Conservation (phyloP, 352 stramenopile genomes). For the Lagenidium sp. region DNA sequence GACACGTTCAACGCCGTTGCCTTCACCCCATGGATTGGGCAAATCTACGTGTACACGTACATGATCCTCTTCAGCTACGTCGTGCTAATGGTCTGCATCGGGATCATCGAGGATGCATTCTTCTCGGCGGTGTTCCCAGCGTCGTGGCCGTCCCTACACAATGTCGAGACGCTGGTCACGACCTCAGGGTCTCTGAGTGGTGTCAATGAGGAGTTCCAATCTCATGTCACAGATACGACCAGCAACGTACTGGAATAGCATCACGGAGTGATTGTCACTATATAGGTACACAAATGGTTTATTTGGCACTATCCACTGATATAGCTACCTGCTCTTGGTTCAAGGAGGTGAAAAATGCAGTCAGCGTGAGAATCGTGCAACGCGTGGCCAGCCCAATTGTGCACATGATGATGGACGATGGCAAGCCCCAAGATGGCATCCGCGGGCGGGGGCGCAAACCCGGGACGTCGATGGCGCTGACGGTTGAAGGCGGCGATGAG, state of each 20-base stretch:
- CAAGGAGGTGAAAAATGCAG: no score
- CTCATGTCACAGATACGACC: neutral
- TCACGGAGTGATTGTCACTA: no score
- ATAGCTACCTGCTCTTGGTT: no score
- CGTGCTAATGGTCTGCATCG: slow-evolving; percentile 86
- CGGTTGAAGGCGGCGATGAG: slow-evolving; percentile 4
- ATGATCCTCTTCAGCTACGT: slow-evolving; percentile 87
- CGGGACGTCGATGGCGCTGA: slow-evolving; percentile 13
- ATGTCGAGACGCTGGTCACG: slow-evolving; percentile 9
- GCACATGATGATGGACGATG: slow-evolving; percentile 20
- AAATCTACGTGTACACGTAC: slow-evolving; percentile 84
- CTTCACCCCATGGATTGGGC: slow-evolving; percentile 61
- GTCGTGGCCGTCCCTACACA: slow-evolving; percentile 39
- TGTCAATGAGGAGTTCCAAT: no score
- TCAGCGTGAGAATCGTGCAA: no score
- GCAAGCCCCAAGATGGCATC: slow-evolving; percentile 33
- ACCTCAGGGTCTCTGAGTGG: no score
- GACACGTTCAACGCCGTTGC: slow-evolving; percentile 73
- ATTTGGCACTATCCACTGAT: no score
- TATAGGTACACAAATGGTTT: no score
- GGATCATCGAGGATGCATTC: slow-evolving; percentile 85
- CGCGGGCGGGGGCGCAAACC: slow-evolving; percentile 49
- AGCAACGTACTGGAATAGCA: no score
- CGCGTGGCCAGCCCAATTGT: slow-evolving; percentile 2
- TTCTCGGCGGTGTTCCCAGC: slow-evolving; percentile 73